Base-by-base conservation (phyloP, 768 basidiomycete genomes). In the Podaxis sp. region DNA sequence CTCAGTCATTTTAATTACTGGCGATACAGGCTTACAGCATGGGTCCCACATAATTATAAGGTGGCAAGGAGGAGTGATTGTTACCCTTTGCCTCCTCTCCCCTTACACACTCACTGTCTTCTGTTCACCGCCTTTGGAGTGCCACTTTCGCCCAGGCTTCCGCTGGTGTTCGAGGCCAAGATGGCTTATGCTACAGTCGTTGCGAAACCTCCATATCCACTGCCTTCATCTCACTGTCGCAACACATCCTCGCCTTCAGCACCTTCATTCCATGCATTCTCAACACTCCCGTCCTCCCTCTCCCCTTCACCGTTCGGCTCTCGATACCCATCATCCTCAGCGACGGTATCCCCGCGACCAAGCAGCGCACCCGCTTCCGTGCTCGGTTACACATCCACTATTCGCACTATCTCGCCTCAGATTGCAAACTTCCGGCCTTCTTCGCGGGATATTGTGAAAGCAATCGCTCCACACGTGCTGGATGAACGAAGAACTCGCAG, bases 381-480 rank as follows among this genome's bases (percentile, higher is more conserved):
- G 25, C 29, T 33, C 29, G 56, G 56, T 7, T 57, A 57, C n/a
- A 57, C 46, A 17, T 54, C 59, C 24, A 52, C 59, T 33, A 60
- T 60, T 17, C 59, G 51, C 24, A 60, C 51, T 13, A 60, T 60
- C 27, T 60, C 59, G 13, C 59, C 59, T 24, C 51, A 52, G 29
- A 60, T 60, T 22, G 38, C 59, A n/a, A 60, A 54, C 59, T 78
- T 79, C 69, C 74, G 73, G 59, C 79, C 79, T 3, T 73, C 78
- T 1, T 71, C 76, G 12, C 75, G 75, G 52, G 76, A 80, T 58
- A 72, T 80, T 36, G 77, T 81, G 61, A 75, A 71, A 41, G 79
- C 77, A 9, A 79, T 80, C 55, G 80, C 79, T 37, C 80, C 80
- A 24, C 79, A 80, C 64, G 75, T 80, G 33, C 77, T 79, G 58